phyloP scores from a whole-genome alignment of 2,329 filamentous ascomycete species.

The Ceratocystis albifundus region DNA sequence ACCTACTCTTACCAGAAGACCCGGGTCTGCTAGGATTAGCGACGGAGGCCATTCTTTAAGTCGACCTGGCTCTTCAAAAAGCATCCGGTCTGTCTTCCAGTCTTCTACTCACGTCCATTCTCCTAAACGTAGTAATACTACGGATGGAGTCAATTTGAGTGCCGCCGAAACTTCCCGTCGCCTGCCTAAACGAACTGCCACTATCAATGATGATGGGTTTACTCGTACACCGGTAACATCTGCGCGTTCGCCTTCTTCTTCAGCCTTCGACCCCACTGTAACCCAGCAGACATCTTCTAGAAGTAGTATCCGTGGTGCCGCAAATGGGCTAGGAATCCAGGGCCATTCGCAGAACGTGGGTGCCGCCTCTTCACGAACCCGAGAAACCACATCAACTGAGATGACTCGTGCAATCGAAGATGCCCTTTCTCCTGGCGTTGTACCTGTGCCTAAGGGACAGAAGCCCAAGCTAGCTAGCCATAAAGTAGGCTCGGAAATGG shows the following conservation, averaged over 20 bases:
- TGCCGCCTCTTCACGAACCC: slow-evolving; percentile 6
- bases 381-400: slow-evolving; percentile 7
- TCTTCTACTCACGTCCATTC: slow-evolving; percentile 12
- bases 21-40: slow-evolving; percentile 1
- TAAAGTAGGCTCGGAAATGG: slow-evolving; percentile 67
- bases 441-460: not conserved
- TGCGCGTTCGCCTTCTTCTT: slow-evolving; percentile 16
- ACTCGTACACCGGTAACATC: slow-evolving; percentile 19
- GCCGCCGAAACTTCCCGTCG: slow-evolving; percentile 11
- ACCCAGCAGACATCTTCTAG: slow-evolving; percentile 11
- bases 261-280: not conserved
- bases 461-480: slow-evolving; percentile 12
- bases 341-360: not conserved
- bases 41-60: slow-evolving; percentile 5
- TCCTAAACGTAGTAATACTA: slow-evolving; percentile 13
- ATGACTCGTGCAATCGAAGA: slow-evolving; percentile 19
- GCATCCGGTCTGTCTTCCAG: slow-evolving; percentile 8
- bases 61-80: slow-evolving; percentile 14
- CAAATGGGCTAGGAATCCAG: slow-evolving; percentile 16
- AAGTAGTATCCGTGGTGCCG: slow-evolving; percentile 15
- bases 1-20: slow-evolving; percentile 9
- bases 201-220: slow-evolving; percentile 14
- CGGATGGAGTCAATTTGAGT: slow-evolving; percentile 8
- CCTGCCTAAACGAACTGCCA: not conserved
- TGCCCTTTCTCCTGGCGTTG: slow-evolving; percentile 12